phyloP scores from a whole-genome alignment of 495 filamentous ascomycete genomes.

The Pyronema domesticum region DNA sequence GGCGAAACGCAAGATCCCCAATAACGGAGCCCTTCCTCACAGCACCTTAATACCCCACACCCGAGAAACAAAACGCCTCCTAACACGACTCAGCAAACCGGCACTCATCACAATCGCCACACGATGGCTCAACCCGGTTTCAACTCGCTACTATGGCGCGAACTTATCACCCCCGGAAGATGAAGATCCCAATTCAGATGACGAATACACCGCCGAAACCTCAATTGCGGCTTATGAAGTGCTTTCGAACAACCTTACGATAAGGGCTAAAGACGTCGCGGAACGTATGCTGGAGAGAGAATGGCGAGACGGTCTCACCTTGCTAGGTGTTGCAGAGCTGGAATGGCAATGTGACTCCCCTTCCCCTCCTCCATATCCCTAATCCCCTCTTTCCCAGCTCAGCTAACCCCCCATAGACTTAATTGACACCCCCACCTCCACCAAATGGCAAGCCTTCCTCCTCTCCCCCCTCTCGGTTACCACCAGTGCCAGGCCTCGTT shows the following conservation, averaged over 20 bases:
- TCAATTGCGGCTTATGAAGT: slow-evolving; percentile 36
- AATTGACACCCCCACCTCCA: slow-evolving; percentile 52
- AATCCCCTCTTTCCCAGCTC: too few relatives aligned
- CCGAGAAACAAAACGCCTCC: slow-evolving; percentile 42
- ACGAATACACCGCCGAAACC: slow-evolving; percentile 32
- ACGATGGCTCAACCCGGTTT: slow-evolving; percentile 52
- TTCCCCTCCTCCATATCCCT: neutral
- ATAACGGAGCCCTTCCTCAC: slow-evolving; percentile 9
- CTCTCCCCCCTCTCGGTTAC: slow-evolving; percentile 28
- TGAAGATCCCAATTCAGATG: slow-evolving; percentile 36
- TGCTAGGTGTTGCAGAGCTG: slow-evolving; percentile 64
- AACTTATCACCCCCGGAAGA: slow-evolving; percentile 31
- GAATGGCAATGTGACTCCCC: slow-evolving; percentile 27
- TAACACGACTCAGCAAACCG: slow-evolving; percentile 49
- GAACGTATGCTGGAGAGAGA: slow-evolving; percentile 65
- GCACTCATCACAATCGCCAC: slow-evolving; percentile 51
- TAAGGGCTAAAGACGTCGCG: slow-evolving; percentile 43
- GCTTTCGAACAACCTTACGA: slow-evolving; percentile 18
- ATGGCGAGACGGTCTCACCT: slow-evolving; percentile 57
- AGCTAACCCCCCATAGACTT: slow-evolving; percentile 30
- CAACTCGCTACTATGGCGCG: slow-evolving; percentile 38
- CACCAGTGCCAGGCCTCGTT: slow-evolving; percentile 41
- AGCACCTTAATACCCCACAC: slow-evolving; percentile 6
- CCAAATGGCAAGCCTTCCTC: slow-evolving; percentile 60
- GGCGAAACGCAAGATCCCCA: slow-evolving; percentile 10